Evolutionary conservation across 257 asterid species (phyloP), one percentile per base, ranked within the genome.

Genomic region (Fraxinus excelsior): DNA sequence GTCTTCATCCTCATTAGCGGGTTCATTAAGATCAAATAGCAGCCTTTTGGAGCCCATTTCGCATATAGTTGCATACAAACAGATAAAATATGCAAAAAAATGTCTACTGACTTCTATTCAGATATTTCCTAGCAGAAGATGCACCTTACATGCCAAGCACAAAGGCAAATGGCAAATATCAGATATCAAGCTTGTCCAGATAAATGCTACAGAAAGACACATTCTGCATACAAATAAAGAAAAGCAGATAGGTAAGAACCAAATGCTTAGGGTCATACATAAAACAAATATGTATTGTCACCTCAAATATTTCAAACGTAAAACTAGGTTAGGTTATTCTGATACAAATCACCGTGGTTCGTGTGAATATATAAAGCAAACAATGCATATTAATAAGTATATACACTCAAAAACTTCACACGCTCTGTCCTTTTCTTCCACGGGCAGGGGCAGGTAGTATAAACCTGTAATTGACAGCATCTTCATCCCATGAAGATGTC

Each of bases 11-110:
- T 91, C 97, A 78, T 87, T 81, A 70, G 97, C 95, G 76, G 97
- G 98, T 90, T 91, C 98, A 78, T 96, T 93, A 85, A 96, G 99
- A 89, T 96, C 97, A 87, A 96, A 90, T 76, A 92, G 87, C 78
- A 85, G 85, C 91, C 87, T 90, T 90, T 91, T 93, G 84, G 98
- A 93, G 82, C 93, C 97, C 99, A 96, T 96, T 83, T 93, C 86
- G 77, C 86, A 85, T 78, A 86, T 21, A 84, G 88, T 82, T 78
- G 96, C 94, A 91, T 86, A 83, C 88, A 89, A 80, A 85, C 85
- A 12, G 79, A 85, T 76, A 68, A 78, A 82, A 83, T 85, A 66
- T 76, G 75, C 70, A 88, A 84, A 78, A 87, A 82, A 77, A 49
- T 78, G 85, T 77, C 85, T 75, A 76, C 58, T 42, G 66, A 51